phyloP scores from a whole-genome alignment of 192 early-diverging fungal species.

The Coemansia furcata region DNA sequence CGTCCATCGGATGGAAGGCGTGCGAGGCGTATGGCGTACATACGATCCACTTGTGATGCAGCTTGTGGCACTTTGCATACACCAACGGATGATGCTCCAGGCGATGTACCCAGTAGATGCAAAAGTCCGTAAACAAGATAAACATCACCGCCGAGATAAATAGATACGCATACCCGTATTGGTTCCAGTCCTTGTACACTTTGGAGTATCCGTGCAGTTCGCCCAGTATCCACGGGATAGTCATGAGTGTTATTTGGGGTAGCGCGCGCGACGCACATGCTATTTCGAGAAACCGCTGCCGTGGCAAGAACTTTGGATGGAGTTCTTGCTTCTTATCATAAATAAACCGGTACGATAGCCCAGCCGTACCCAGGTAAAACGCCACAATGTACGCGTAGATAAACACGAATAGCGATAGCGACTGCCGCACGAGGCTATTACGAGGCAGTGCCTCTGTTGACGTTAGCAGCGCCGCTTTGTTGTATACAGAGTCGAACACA shows the following conservation, averaged over 20 bases:
- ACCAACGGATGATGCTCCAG: slow-evolving; percentile 84
- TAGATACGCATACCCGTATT: slow-evolving; percentile 75
- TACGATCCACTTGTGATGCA: slow-evolving; percentile 88
- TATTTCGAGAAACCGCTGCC: slow-evolving; percentile 90
- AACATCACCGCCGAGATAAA: slow-evolving; percentile 66
- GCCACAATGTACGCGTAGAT: slow-evolving; percentile 68
- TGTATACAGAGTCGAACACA: slow-evolving; percentile 64
- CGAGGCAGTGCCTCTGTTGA: slow-evolving; percentile 49
- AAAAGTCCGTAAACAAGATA: slow-evolving; percentile 90
- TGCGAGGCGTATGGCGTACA: slow-evolving; percentile 92
- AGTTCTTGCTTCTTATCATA: slow-evolving; percentile 88
- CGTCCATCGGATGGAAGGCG: slow-evolving; percentile 95
- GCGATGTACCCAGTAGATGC: slow-evolving; percentile 98
- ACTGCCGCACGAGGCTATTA: slow-evolving; percentile 70
- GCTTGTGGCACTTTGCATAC: slow-evolving; percentile 89
- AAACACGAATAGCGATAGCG: slow-evolving; percentile 67
- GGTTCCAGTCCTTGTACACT: slow-evolving; percentile 72
- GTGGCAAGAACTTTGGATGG: slow-evolving; percentile 90
- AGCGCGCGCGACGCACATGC: slow-evolving; percentile 71
- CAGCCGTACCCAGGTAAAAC: slow-evolving; percentile 80
- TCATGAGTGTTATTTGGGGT: slow-evolving; percentile 77
- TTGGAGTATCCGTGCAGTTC: slow-evolving; percentile 87
- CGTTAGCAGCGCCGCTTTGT: slow-evolving; percentile 50
- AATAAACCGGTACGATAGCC: slow-evolving; percentile 76
- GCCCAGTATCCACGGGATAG: slow-evolving; percentile 88